Evolutionary conservation across 139 green algal genomes (phyloP).

Genomic region (Tetraselmis striata): DNA sequence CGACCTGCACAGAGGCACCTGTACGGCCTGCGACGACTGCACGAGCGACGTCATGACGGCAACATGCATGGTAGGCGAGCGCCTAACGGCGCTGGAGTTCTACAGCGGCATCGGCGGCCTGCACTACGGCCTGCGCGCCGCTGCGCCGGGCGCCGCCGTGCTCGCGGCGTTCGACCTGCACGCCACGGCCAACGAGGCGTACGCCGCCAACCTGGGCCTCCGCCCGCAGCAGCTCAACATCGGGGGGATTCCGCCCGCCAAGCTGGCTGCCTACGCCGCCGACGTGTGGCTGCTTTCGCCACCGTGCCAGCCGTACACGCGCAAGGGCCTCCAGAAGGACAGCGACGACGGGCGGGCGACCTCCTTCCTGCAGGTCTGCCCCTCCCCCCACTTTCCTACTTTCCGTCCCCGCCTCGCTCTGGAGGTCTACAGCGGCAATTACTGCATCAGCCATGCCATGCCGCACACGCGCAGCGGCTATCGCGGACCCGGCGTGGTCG

Average conservation of each 20-base stretch:
- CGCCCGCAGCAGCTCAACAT: slow-evolving; percentile 46
- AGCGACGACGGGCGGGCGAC: slow-evolving; percentile 38
- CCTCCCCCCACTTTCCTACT: too few relatives aligned
- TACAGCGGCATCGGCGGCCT: slow-evolving; percentile 67
- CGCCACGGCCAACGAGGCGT: slow-evolving; percentile 61
- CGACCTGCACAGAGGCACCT: too few relatives aligned
- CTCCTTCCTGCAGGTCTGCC: too few relatives aligned
- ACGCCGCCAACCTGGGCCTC: slow-evolving; percentile 56
- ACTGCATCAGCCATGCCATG: too few relatives aligned
- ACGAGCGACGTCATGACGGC: too few relatives aligned
- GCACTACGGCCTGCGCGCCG: slow-evolving; percentile 38
- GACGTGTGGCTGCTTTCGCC: slow-evolving; percentile 67
- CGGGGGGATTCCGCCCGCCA: slow-evolving; percentile 22
- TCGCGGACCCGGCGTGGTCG: too few relatives aligned
- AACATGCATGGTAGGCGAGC: too few relatives aligned
- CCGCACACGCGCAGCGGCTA: too few relatives aligned
- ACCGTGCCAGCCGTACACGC: slow-evolving; percentile 79
- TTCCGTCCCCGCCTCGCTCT: too few relatives aligned
- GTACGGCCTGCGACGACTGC: too few relatives aligned
- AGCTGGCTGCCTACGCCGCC: slow-evolving; percentile 39
- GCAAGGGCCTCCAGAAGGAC: slow-evolving; percentile 48
- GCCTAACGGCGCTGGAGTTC: slow-evolving; percentile 52
- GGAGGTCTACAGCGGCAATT: too few relatives aligned
- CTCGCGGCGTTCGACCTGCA: slow-evolving; percentile 69
- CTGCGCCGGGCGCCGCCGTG: slow-evolving; percentile 14